phyloP scores from a whole-genome alignment of 352 stramenopile genomes.

The Phytophthora idaei region DNA sequence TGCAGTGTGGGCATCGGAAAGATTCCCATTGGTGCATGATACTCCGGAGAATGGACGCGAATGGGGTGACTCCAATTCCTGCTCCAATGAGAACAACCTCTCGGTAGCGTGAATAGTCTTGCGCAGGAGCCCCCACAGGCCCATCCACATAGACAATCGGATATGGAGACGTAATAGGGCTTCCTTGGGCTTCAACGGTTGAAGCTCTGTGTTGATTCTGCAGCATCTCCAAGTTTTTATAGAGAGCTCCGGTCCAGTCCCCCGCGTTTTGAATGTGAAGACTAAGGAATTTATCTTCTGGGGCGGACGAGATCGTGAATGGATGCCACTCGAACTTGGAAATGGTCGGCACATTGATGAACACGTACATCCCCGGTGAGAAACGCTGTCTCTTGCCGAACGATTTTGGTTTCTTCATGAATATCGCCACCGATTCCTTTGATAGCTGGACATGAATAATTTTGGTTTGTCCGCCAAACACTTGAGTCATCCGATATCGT shows the following conservation, averaged over 20 bases:
- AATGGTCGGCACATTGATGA: slow-evolving; percentile 80
- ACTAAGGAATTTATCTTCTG: slow-evolving; percentile 67
- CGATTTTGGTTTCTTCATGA: slow-evolving; percentile 62
- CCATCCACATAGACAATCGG: slow-evolving; percentile 64
- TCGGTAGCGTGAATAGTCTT: slow-evolving; percentile 67
- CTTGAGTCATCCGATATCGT: slow-evolving; percentile 59
- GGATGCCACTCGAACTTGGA: slow-evolving; percentile 88
- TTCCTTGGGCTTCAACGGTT: slow-evolving; percentile 36
- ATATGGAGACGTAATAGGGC: slow-evolving; percentile 41
- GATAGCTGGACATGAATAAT: slow-evolving; percentile 57
- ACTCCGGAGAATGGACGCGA: slow-evolving; percentile 71
- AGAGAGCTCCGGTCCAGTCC: slow-evolving; percentile 70
- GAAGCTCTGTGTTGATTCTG: slow-evolving; percentile 31
- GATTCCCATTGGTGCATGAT: slow-evolving; percentile 72
- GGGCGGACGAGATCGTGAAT: slow-evolving; percentile 89
- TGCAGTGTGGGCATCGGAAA: slow-evolving; percentile 59
- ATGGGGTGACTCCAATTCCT: slow-evolving; percentile 76
- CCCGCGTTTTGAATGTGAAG: slow-evolving; percentile 73
- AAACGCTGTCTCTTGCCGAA: slow-evolving; percentile 61
- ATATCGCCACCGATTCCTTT: slow-evolving; percentile 63
- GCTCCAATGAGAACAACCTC: slow-evolving; percentile 73
- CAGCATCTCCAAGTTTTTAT: slow-evolving; percentile 51
- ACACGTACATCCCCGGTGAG: slow-evolving; percentile 83
- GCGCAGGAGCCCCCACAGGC: slow-evolving; percentile 58
- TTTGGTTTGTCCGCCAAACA: slow-evolving; percentile 56